These are phyloP conservation scores for Globisporangium acanthophoron DNA, from an alignment of 352 stramenopile genomes.

Conservation along the genomic window DNA sequence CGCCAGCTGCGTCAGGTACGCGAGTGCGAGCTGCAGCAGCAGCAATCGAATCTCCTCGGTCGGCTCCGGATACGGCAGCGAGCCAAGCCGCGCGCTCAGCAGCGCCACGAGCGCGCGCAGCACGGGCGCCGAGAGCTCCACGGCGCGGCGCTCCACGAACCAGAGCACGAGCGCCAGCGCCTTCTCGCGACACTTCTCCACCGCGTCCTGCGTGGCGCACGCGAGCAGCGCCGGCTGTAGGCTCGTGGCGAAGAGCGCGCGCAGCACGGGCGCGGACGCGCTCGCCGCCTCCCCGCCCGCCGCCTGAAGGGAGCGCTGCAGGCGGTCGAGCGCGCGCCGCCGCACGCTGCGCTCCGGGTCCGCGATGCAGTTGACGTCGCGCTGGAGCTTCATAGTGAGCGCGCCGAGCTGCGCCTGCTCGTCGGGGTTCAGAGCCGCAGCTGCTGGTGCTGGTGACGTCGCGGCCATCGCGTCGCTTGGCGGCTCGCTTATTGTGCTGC, in stretches of 20 bases:
- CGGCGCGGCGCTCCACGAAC: conserved; percentile 38
- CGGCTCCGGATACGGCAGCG: conserved; percentile 69
- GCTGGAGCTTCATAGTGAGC: conserved; percentile 78
- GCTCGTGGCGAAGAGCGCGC: conserved; percentile 32
- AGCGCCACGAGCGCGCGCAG: conserved; percentile 48
- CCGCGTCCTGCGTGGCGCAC: conserved; percentile 37
- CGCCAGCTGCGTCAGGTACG: conserved; percentile 50
- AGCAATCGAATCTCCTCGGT: conserved; percentile 80
- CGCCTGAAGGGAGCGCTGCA: conserved; percentile 38
- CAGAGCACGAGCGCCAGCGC: conserved; percentile 53
- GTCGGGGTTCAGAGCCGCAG: conserved; percentile 37
- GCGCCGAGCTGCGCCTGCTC: conserved; percentile 49
- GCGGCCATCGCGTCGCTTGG: background rate
- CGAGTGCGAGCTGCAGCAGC: conserved; percentile 50
- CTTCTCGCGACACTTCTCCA: conserved; percentile 81
- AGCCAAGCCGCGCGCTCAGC: conserved; percentile 51
- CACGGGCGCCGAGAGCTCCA: conserved; percentile 33
- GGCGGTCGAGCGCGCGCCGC: conserved; percentile 65
- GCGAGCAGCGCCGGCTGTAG: conserved; percentile 46
- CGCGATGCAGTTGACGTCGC: conserved; percentile 74
- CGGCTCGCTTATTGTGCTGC: no score
- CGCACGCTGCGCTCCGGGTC: conserved; percentile 68
- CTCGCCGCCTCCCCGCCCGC: conserved; percentile 38
- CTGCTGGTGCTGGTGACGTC: conserved; percentile 3
- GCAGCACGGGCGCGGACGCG: conserved; percentile 29